Conservation (phyloP, 192 early-diverging fungal genomes). For the Geosiphon pyriformis region DNA sequence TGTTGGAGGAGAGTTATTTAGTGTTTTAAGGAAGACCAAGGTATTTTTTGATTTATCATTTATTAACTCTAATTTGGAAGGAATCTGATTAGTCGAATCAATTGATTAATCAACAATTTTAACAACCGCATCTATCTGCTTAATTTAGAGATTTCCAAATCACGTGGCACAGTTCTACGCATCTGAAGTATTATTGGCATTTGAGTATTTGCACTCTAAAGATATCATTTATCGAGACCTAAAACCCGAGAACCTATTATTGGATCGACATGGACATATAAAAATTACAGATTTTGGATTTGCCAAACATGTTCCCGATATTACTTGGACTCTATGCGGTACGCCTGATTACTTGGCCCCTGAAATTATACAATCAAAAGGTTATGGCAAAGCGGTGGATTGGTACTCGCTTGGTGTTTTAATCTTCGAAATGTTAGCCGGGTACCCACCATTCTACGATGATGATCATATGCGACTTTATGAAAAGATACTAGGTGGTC, state of each 20-base stretch:
- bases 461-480: constrained; percentile 89
- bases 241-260: constrained; percentile 75
- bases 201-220: constrained; percentile 76
- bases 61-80: background rate
- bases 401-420: constrained; percentile 92
- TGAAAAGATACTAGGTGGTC: constrained; percentile 85
- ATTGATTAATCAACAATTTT: too few species aligned
- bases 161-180: constrained; percentile 74
- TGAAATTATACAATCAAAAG: constrained; percentile 86
- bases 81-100: background rate
- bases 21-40: constrained; percentile 66
- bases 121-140: too few species aligned
- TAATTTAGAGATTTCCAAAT: constrained; percentile 66
- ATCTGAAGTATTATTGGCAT: constrained; percentile 66
- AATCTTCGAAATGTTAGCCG: constrained; percentile 92
- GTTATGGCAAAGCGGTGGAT: constrained; percentile 89
- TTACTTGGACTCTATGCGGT: constrained; percentile 84
- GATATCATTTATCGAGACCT: constrained; percentile 79
- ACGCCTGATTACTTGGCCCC: constrained; percentile 80
- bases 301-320: constrained; percentile 80
- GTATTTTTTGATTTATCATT: constrained; percentile 25
- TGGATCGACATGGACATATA: constrained; percentile 76
- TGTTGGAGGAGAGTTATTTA: constrained; percentile 84
- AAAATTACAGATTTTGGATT: constrained; percentile 89
- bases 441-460: constrained; percentile 93